Base-by-base conservation (phyloP, 2,329 filamentous ascomycete genomes). In the Aspergillus pseudoterreus region DNA sequence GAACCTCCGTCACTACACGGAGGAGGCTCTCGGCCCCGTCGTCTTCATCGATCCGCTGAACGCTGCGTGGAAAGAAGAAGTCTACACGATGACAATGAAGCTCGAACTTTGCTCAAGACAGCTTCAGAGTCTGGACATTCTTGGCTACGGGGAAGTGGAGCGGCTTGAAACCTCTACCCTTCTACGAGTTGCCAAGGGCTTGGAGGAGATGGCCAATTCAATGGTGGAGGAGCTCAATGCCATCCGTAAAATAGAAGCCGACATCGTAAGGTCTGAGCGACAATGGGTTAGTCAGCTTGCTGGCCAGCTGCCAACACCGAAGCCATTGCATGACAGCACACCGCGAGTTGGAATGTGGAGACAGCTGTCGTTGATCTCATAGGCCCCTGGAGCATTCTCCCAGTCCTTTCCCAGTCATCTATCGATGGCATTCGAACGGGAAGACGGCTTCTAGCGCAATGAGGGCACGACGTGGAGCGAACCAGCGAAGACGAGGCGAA, bases 211-310 rank as follows among this genome's bases (percentile, higher is more conserved):
- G 33, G 52, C 68, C 24, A 56, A 55, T 22, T 57, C 67, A 21
- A 73, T 74, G 71, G 49, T 64, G 4, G 65, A 72, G 27, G 72
- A 74, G 51, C 54, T 73, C 45, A 61, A 61, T 11, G 57, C 59
- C 15, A 71, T 74, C 51, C 61, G 60, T 43, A 57, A 53, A n/a
- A 65, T 72, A 41, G 72, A 75, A 46, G 42, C 54, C 15, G 66
- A 71, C 15, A 50, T 71, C 19, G 60, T 72, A 43, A 58, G 55
- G 33, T 56, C 57, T n/a, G 72, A 75, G 54, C 64, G 62, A 44
- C 51, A 58, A 35, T 67, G 61, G 59, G 62, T 73, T 47, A 60
- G 65, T 47, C 57, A 60, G 24, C 57, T 64, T 17, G 64, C 67
- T 15, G 64, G 63, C 11, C 55, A 60, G 27, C 49, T 70, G 52